A percentile compares a stretch with the other conserved stretches of the same genome.
These are phyloP conservation scores for Termitomyces sp. DNA, from an alignment of 768 basidiomycete species.

Conservation along the genomic window DNA sequence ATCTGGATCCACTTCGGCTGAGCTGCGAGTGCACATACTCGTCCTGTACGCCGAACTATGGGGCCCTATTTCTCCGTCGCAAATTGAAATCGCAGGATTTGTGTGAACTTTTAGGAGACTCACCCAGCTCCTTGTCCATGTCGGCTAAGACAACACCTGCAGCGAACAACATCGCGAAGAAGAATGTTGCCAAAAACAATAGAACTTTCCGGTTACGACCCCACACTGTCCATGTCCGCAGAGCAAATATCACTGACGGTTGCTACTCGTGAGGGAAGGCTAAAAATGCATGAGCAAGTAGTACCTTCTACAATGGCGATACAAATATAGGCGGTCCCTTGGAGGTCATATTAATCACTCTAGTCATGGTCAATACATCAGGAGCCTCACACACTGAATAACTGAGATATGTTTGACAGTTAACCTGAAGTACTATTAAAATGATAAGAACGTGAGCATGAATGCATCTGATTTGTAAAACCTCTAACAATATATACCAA, in stretches of 20 bases:
- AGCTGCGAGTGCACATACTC: not conserved
- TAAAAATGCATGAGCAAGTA: not conserved
- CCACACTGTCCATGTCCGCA: not conserved
- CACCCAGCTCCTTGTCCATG: not conserved
- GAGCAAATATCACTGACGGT: not conserved
- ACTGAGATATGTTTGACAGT: not conserved
- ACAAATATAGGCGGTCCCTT: conserved; percentile 1
- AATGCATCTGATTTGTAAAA: not conserved
- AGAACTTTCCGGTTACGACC: not conserved
- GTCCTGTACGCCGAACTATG: not conserved
- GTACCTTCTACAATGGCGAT: not conserved
- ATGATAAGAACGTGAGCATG: not conserved
- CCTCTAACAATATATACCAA: not conserved
- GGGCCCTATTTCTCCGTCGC: not conserved
- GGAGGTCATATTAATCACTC: not conserved
- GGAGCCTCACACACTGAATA: not conserved
- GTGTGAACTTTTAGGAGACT: not conserved
- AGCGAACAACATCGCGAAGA: not conserved
- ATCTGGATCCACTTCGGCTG: not conserved
- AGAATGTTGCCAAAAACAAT: not conserved
- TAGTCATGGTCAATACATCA: not conserved
- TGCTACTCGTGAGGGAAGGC: not conserved
- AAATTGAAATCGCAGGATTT: not conserved
- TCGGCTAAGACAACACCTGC: not conserved
- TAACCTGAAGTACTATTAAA: not conserved